Evolutionary conservation across 1,284 basidiomycete genomes (phyloP).

Genomic region (Papiliotrema fonsecae): DNA sequence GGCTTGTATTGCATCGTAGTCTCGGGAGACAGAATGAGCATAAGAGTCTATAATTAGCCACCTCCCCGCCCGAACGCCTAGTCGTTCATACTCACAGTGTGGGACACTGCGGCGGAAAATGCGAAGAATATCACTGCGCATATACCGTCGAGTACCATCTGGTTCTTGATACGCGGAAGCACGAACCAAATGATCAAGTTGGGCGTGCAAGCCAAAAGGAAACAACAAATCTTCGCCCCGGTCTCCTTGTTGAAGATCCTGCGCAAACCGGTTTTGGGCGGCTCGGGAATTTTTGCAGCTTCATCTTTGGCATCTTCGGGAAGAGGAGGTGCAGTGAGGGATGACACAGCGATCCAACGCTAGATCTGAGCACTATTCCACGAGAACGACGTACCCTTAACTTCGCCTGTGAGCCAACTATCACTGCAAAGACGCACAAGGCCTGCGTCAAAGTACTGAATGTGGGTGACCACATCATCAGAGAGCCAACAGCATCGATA

Average conservation of each 20-base stretch:
- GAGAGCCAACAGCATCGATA: neutral
- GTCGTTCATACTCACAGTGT: neutral
- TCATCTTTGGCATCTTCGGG: neutral
- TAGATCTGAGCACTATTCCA: neutral
- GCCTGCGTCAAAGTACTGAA: neutral
- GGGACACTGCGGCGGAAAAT: neutral
- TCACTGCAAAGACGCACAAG: neutral
- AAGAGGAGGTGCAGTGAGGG: neutral
- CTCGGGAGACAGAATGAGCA: neutral
- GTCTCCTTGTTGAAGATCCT: slow-evolving; percentile 1
- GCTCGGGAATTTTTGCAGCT: neutral
- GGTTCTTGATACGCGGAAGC: neutral
- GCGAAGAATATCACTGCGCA: neutral
- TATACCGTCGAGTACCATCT: neutral
- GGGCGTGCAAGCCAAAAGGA: neutral
- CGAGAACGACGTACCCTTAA: neutral
- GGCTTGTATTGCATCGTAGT: neutral
- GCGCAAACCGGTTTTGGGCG: neutral
- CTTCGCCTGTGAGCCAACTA: neutral
- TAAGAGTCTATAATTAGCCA: neutral
- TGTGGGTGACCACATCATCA: neutral
- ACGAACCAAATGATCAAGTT: neutral
- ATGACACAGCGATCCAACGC: neutral
- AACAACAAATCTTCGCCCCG: neutral
- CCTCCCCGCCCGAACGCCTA: neutral